Percentiles rank a stretch among this genome's conserved stretches.
Conservation (phyloP, 495 filamentous ascomycete genomes). For the Hyphodiscus hymeniophilus region DNA sequence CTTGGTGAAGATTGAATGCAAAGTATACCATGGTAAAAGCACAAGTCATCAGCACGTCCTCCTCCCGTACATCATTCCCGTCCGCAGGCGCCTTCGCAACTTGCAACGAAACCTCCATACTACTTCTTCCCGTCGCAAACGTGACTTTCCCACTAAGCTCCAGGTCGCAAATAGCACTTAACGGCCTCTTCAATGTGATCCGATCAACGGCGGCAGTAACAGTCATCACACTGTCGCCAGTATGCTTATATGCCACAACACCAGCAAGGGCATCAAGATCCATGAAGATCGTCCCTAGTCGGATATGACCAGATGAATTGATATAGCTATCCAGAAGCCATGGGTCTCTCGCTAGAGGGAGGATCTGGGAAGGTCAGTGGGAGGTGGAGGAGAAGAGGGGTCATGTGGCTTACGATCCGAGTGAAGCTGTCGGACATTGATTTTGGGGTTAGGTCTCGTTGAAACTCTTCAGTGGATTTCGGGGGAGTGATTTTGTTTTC, state of each 20-base stretch:
- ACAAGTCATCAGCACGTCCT: slow-evolving; percentile 70
- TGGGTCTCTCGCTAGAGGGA: slow-evolving; percentile 33
- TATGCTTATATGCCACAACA: slow-evolving; percentile 75
- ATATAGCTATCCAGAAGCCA: slow-evolving; percentile 36
- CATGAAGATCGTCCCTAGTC: slow-evolving; percentile 66
- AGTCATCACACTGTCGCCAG: slow-evolving; percentile 65
- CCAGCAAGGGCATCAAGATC: slow-evolving; percentile 78
- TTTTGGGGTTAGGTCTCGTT: slow-evolving; percentile 30
- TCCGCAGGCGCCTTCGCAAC: slow-evolving; percentile 54
- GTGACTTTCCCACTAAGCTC: slow-evolving; percentile 74
- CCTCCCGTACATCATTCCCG: slow-evolving; percentile 49
- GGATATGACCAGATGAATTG: slow-evolving; percentile 35
- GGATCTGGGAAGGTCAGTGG: slow-evolving; percentile 16
- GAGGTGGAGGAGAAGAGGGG: not conserved
- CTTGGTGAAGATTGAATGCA: not conserved
- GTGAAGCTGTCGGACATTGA: slow-evolving; percentile 35
- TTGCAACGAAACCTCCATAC: slow-evolving; percentile 74
- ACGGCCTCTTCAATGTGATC: slow-evolving; percentile 64
- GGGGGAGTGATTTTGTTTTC: not conserved
- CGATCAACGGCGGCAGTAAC: slow-evolving; percentile 78
- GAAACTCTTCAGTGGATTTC: slow-evolving; percentile 1
- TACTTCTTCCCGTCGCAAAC: slow-evolving; percentile 70
- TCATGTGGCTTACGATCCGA: slow-evolving; percentile 24
- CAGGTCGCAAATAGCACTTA: slow-evolving; percentile 74
- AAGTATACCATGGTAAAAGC: slow-evolving; percentile 65